A percentile compares a stretch with the other conserved stretches of the same genome.
Conservation (phyloP, 1,284 basidiomycete genomes). For the Pyrrhoderma noxium region DNA sequence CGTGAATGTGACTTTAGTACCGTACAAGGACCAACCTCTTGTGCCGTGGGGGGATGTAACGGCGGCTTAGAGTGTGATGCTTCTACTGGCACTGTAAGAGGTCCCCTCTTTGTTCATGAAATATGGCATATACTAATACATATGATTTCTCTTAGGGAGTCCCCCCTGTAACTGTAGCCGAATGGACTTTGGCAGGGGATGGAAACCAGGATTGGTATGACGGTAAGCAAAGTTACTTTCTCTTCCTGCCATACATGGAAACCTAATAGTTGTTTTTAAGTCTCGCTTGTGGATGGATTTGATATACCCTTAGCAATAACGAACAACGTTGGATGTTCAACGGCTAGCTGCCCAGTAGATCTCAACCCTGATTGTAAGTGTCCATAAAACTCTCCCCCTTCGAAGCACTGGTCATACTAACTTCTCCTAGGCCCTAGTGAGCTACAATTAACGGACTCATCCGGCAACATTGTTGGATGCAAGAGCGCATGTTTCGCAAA, state of each 20-base stretch:
- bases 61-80: constrained; percentile 38
- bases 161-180: constrained; percentile 51
- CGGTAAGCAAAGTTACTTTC: constrained; percentile 26
- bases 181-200: constrained; percentile 41
- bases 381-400: no score
- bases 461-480: constrained; percentile 48
- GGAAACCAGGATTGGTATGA: constrained; percentile 41
- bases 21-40: constrained; percentile 33
- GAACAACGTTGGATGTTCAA: constrained; percentile 43
- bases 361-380: constrained; percentile 39
- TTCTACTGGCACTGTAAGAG: constrained; percentile 5
- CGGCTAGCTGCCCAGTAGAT: constrained; percentile 45
- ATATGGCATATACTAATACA: not conserved
- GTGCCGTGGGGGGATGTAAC: constrained; percentile 38
- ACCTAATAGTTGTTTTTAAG: constrained; percentile 22
- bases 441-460: constrained; percentile 41
- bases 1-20: constrained; percentile 38
- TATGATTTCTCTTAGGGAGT: constrained; percentile 34
- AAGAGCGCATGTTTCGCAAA: constrained; percentile 52
- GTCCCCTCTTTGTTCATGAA: not conserved
- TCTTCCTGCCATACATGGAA: constrained; percentile 23
- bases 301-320: constrained; percentile 51
- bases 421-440: constrained; percentile 37
- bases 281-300: constrained; percentile 50
- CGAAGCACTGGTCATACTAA: no score